These are phyloP conservation scores for Carpinus fangiana DNA, from an alignment of 306 rosid species.

Conservation along the genomic window DNA sequence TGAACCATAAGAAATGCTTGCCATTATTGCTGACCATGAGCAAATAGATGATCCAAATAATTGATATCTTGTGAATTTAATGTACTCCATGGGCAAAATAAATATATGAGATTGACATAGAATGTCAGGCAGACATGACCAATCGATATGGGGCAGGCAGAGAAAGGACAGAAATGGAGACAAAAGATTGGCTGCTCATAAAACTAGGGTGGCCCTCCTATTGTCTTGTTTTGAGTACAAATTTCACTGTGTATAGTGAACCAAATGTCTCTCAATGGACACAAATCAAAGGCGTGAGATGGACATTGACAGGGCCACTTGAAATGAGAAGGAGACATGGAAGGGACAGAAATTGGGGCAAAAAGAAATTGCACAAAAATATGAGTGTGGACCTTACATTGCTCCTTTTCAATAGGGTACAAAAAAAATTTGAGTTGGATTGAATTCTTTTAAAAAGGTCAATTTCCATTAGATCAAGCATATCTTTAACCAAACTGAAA, in stretches of 20 bases:
- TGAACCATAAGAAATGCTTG: not conserved
- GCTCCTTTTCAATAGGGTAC: not conserved
- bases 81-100: not conserved
- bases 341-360: slow-evolving; percentile 6
- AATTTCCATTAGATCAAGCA: slow-evolving; percentile 38
- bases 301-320: not conserved
- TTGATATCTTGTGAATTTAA: not conserved
- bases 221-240: not conserved
- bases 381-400: slow-evolving; percentile 32
- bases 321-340: not conserved
- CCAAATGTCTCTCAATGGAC: not conserved
- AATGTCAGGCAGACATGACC: slow-evolving; percentile 20
- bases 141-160: not conserved
- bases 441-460: slow-evolving; percentile 21
- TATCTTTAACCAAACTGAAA: slow-evolving; percentile 38
- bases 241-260: not conserved
- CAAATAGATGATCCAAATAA: not conserved
- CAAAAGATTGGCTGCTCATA: slow-evolving; percentile 11
- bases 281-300: not conserved
- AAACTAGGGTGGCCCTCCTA: slow-evolving; percentile 30
- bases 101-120: slow-evolving; percentile 9
- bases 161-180: not conserved
- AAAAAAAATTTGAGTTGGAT: slow-evolving; percentile 4
- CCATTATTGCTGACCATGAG: not conserved
- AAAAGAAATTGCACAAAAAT: slow-evolving; percentile 15